phyloP scores from a whole-genome alignment of 2,329 filamentous ascomycete species.

The Paecilomyces formosus region DNA sequence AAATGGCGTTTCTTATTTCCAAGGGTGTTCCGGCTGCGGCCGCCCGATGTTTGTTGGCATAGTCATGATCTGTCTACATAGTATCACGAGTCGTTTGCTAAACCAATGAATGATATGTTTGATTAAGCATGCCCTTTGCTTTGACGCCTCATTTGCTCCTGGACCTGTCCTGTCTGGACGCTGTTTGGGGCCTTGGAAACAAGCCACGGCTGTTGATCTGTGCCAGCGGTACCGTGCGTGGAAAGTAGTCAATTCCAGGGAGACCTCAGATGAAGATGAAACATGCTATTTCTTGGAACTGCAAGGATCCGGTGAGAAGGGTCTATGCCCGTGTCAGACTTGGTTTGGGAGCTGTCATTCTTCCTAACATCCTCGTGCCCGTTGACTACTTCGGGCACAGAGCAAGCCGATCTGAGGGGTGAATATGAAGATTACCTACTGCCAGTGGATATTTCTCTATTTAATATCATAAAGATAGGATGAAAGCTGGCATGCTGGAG shows the following conservation, averaged over 20 bases:
- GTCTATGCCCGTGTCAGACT: background rate
- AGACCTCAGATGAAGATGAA: background rate
- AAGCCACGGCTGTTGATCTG: background rate
- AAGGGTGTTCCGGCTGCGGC: background rate
- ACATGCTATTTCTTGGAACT: background rate
- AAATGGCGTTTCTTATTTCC: constrained; percentile 7
- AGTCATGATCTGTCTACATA: constrained; percentile 1
- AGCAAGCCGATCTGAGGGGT: background rate
- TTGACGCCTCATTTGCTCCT: background rate
- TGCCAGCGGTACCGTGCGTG: background rate
- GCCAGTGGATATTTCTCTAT: background rate
- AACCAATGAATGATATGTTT: background rate
- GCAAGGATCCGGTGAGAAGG: background rate
- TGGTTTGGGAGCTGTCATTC: background rate
- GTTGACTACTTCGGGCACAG: background rate
- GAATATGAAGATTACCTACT: background rate
- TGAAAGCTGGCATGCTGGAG: background rate
- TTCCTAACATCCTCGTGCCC: background rate
- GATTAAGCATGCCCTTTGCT: background rate
- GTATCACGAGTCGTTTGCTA: background rate
- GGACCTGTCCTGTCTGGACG: background rate
- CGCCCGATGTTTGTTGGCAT: background rate
- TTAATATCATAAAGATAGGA: no score
- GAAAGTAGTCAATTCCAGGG: background rate
- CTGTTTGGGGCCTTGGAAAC: background rate